Conservation (phyloP, 371 early-diverging fungal species). For the Mortierella sp. region DNA sequence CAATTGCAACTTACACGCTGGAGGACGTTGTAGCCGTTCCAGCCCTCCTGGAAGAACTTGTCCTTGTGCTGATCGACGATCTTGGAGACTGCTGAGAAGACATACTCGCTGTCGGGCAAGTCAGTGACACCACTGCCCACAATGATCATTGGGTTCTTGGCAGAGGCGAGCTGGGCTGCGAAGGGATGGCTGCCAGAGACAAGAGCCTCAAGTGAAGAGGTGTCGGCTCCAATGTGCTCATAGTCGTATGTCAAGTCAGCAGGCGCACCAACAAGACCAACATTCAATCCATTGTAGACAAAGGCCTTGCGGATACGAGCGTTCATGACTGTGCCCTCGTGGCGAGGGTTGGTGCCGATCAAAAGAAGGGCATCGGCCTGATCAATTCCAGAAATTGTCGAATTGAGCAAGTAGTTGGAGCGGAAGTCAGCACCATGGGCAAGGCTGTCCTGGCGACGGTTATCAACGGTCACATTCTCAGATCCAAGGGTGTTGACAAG, state of each 20-base stretch:
- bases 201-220: conserved; percentile 77
- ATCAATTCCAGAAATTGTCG: conserved; percentile 88
- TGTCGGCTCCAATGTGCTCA: conserved; percentile 81
- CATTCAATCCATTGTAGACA: conserved; percentile 81
- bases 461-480: conserved; percentile 87
- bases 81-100: conserved; percentile 76
- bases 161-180: conserved; percentile 76
- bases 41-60: conserved; percentile 78
- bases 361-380: conserved; percentile 93
- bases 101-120: conserved; percentile 73
- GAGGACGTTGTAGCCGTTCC: conserved; percentile 92
- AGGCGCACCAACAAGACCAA: conserved; percentile 85
- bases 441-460: conserved; percentile 63
- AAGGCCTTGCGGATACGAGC: conserved; percentile 95
- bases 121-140: conserved; percentile 88
- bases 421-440: conserved; percentile 85
- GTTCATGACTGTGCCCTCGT: conserved; percentile 96
- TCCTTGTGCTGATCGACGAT: conserved; percentile 75
- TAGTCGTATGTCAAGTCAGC: conserved; percentile 92
- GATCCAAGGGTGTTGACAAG: conserved; percentile 88
- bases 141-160: conserved; percentile 93
- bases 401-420: conserved; percentile 89
- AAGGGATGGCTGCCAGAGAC: conserved; percentile 80
- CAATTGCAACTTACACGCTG: conserved; percentile 75
- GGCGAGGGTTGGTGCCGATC: conserved; percentile 96